Conservation (phyloP, 805 yeast species). For the Teunomyces pallodes region DNA sequence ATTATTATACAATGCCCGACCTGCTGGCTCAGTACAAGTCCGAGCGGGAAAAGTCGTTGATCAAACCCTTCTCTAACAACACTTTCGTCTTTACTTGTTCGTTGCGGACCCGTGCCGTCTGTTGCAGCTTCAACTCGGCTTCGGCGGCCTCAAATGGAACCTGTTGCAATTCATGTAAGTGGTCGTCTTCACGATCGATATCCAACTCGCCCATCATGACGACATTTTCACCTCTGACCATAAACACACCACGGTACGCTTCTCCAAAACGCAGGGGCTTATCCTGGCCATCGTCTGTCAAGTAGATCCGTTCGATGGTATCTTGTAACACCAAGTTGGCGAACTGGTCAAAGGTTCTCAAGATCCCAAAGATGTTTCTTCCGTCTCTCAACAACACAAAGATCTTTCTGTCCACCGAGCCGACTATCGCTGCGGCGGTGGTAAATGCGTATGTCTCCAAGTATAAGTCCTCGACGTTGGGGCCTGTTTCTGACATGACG, state of each 20-base stretch:
- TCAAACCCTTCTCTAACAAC: conserved; percentile 53
- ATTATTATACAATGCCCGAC: conserved; percentile 1
- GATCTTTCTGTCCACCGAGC: conserved; percentile 79
- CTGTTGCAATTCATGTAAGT: conserved; percentile 53
- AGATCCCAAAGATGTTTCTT: conserved; percentile 77
- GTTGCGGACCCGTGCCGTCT: conserved; percentile 30
- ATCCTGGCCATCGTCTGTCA: conserved; percentile 26
- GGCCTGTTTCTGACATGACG: conserved; percentile 14
- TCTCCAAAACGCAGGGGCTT: conserved; percentile 62
- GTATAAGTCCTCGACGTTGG: conserved; percentile 55
- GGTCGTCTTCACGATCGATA: conserved; percentile 78
- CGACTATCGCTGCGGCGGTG: conserved; percentile 87
- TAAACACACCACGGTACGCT: conserved; percentile 70
- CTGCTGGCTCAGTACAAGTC: conserved; percentile 45
- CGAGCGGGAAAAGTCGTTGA: conserved; percentile 53
- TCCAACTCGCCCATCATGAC: conserved; percentile 93
- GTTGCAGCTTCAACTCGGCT: conserved; percentile 31
- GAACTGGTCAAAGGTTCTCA: conserved; percentile 94
- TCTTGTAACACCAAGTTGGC: conserved; percentile 92
- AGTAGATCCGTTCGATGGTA: conserved; percentile 79
- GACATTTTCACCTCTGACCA: conserved; percentile 95
- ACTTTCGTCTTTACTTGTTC: conserved; percentile 48
- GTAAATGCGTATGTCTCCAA: conserved; percentile 81
- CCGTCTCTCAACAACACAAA: conserved; percentile 90
- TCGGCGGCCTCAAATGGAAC: conserved; percentile 65